A percentile compares a stretch with the other conserved stretches of the same genome.
These are phyloP conservation scores for Curvularia sp. DNA, from an alignment of 2,329 filamentous ascomycete species.

Conservation along the genomic window DNA sequence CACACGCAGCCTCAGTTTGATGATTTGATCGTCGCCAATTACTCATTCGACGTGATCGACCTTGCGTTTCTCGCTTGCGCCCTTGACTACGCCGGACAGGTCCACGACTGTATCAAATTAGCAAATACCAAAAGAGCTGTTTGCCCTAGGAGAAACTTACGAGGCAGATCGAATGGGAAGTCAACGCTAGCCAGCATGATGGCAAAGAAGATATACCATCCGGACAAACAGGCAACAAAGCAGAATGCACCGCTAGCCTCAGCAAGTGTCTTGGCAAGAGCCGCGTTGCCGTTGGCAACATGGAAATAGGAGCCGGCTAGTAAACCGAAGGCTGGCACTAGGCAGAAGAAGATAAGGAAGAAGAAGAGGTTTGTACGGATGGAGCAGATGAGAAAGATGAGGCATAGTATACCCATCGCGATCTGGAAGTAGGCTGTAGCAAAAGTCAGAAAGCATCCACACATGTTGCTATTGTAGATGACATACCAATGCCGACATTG, in stretches of 20 bases:
- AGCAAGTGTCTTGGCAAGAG: constrained; percentile 37
- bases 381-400: constrained; percentile 73
- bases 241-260: constrained; percentile 58
- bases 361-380: constrained; percentile 76
- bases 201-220: constrained; percentile 63
- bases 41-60: constrained; percentile 33
- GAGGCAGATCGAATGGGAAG: constrained; percentile 61
- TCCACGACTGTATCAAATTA: constrained; percentile 51
- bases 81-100: constrained; percentile 55
- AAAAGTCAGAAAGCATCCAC: constrained; percentile 10
- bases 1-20: not conserved
- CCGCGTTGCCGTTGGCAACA: constrained; percentile 55
- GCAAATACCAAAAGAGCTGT: constrained; percentile 4
- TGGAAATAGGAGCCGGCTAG: constrained; percentile 69
- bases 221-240: constrained; percentile 58
- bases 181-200: constrained; percentile 59
- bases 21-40: not conserved
- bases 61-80: constrained; percentile 50
- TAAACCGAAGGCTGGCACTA: constrained; percentile 66
- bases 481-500: constrained; percentile 63
- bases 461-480: not conserved
- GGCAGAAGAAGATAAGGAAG: constrained; percentile 70
- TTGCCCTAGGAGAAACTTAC: constrained; percentile 26
- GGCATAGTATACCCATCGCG: constrained; percentile 70
- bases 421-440: constrained; percentile 64